Conservation (phyloP, 345 rosid genomes). For the Boechera retrofracta region DNA sequence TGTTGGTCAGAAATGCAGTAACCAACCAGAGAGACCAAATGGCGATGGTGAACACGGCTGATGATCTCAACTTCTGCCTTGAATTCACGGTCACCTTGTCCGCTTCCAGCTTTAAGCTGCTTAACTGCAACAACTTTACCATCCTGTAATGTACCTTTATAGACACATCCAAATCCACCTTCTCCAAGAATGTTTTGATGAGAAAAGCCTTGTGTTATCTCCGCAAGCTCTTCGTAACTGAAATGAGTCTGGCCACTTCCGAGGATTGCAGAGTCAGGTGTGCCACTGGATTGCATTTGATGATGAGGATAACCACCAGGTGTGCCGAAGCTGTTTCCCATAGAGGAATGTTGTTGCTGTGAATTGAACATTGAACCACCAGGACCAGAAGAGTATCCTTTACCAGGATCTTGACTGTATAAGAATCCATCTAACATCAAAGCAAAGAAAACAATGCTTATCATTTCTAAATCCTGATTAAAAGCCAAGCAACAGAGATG, state of each 20-base stretch:
- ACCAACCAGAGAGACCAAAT: slow-evolving; percentile 91
- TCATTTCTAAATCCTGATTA: neutral
- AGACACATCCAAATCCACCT: slow-evolving; percentile 96
- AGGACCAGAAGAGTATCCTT: slow-evolving; percentile 50
- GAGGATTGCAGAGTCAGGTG: slow-evolving; percentile 57
- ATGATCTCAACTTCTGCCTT: slow-evolving; percentile 96
- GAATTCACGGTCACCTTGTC: slow-evolving; percentile 95
- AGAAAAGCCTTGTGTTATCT: slow-evolving; percentile 79
- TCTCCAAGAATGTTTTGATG: slow-evolving; percentile 77
- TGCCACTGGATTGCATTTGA: slow-evolving; percentile 42
- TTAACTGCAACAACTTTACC: slow-evolving; percentile 82
- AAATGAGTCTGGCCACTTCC: slow-evolving; percentile 61
- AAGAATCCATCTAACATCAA: slow-evolving; percentile 57
- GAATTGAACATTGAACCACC: slow-evolving; percentile 50
- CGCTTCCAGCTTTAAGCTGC: slow-evolving; percentile 90
- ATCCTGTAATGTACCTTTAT: slow-evolving; percentile 59
- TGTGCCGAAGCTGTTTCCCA: slow-evolving; percentile 53
- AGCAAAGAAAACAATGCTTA: slow-evolving; percentile 10
- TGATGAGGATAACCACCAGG: slow-evolving; percentile 24
- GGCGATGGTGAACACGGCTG: slow-evolving; percentile 92
- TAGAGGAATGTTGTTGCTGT: slow-evolving; percentile 46
- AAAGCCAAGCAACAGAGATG: slow-evolving; percentile 6
- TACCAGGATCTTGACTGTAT: slow-evolving; percentile 50
- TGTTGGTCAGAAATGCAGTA: slow-evolving; percentile 69
- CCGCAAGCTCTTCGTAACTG: slow-evolving; percentile 75